Base-by-base conservation (phyloP, 108 stramenopile genomes). In the Cyclostephanos invisitatus region DNA sequence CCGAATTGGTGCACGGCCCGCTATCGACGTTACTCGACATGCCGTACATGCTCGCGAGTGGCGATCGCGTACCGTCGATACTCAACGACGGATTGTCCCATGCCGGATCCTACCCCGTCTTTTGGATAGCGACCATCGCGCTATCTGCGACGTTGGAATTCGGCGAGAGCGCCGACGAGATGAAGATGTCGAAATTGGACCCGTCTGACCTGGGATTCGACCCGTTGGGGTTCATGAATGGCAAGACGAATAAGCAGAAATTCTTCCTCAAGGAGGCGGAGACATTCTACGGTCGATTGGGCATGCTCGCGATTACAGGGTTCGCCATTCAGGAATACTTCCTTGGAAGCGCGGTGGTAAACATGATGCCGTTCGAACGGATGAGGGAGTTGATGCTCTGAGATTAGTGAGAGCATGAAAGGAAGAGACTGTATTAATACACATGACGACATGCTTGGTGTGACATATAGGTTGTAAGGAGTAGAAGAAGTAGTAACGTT, bases 211-310 rank as follows among this genome's bases (percentile, higher is more conserved):
- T 75, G 46, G 74, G 74, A 9, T 86, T 86, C 61, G 85, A 86
- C 47, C 82, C 82, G 2, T 27, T 86, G 18, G 67, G 48, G n/a
- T 35, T 74, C 27, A 49, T 48, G 27, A 58, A 18, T 38, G 75
- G 55, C 11, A 71, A 80, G 21, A 63, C 29, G 42, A 63, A 64
- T 24, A 35, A 65, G 37, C 35, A 47, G 28, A 24, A 64, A 66
- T 64, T 38, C 22, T 80, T 66, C 27, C 76, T 89, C 80, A 56
- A 80, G 64, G 73, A 81, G 68, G 74, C 87, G 4, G 92, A 93
- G 61, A 42, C 89, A 50, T 86, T 86, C 61, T 86, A 93, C 68
- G 93, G 93, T 28, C 86, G 93, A 11, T 65, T 92, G 36, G 89
- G 89, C 53, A 92, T 92, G 91, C 22, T 92, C 7, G 91, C 89